Percentiles rank a stretch among this genome's conserved stretches.
Conservation (phyloP, 225 moss, liverwort and hornwort genomes). For the Anthoceros angustus region DNA sequence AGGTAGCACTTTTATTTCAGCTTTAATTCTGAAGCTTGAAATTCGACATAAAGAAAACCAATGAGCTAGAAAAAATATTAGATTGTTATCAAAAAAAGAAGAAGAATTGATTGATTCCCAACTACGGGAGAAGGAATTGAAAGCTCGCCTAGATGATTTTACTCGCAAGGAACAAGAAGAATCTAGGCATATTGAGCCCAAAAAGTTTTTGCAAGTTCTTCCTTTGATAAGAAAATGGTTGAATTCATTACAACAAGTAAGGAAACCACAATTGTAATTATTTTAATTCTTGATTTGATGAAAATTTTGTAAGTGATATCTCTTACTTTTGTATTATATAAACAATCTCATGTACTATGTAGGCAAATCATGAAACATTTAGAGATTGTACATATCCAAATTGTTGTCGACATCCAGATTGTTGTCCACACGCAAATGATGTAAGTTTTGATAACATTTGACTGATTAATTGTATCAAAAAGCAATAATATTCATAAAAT, state of each 20-base stretch:
- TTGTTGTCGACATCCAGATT: not conserved
- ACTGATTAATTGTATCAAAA: too few relatives aligned
- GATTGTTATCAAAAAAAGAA: not conserved
- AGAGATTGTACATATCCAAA: not conserved
- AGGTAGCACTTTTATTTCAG: not conserved
- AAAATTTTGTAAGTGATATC: not conserved
- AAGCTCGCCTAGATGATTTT: not conserved
- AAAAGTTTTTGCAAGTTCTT: not conserved
- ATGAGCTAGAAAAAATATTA: too few relatives aligned
- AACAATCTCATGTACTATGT: not conserved
- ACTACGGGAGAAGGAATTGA: not conserved
- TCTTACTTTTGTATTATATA: not conserved
- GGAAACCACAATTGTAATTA: too few relatives aligned
- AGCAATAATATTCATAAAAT: conserved; percentile 2
- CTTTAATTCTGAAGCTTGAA: too few relatives aligned
- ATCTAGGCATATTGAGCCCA: not conserved
- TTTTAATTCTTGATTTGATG: too few relatives aligned
- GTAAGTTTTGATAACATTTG: too few relatives aligned
- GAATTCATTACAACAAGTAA: not conserved
- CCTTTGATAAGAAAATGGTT: not conserved
- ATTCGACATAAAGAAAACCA: too few relatives aligned
- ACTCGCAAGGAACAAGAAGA: not conserved
- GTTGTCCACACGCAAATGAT: not conserved
- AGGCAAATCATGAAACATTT: not conserved
- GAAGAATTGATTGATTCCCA: not conserved